A percentile compares a stretch with the other conserved stretches of the same genome.
phyloP scores from a whole-genome alignment of 305 asterid genomes.

The Rubia tinctorum region DNA sequence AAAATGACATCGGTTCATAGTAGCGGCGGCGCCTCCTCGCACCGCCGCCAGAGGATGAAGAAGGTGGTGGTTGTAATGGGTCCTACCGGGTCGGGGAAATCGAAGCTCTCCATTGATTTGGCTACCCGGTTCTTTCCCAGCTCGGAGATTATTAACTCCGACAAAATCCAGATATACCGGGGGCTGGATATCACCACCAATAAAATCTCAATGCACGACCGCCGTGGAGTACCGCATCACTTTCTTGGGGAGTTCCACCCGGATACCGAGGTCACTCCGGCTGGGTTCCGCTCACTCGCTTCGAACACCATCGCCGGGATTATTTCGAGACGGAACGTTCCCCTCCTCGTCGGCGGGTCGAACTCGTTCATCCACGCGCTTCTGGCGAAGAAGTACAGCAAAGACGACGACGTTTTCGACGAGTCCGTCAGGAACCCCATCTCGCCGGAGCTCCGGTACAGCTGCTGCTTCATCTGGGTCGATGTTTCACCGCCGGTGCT shows the following conservation, averaged over 20 bases:
- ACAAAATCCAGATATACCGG: constrained; percentile 67
- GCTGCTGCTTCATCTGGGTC: constrained; percentile 80
- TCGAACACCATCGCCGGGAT: constrained; percentile 37
- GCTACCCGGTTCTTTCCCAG: constrained; percentile 57
- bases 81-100: constrained; percentile 85
- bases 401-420: constrained; percentile 43
- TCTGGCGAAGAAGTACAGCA: constrained; percentile 36
- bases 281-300: constrained; percentile 50
- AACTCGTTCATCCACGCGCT: constrained; percentile 77
- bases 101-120: constrained; percentile 70
- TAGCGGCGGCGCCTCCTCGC: constrained; percentile 16
- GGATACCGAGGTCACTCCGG: constrained; percentile 55
- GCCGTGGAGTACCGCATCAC: constrained; percentile 58
- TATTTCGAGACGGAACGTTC: constrained; percentile 32
- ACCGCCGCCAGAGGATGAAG: constrained; percentile 29
- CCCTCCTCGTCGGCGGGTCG: constrained; percentile 87
- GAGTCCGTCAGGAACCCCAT: constrained; percentile 23
- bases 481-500: constrained; percentile 55
- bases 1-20: constrained; percentile 27
- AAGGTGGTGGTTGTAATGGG: constrained; percentile 74
- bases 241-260: constrained; percentile 72
- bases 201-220: constrained; percentile 57
- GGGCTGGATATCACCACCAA: constrained; percentile 77
- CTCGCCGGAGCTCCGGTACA: constrained; percentile 48
- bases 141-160: constrained; percentile 78